Evolutionary conservation across 2,329 filamentous ascomycete species (phyloP), one percentile per base, ranked within the genome.

Genomic region (Pseudogymnoascus pannorum): DNA sequence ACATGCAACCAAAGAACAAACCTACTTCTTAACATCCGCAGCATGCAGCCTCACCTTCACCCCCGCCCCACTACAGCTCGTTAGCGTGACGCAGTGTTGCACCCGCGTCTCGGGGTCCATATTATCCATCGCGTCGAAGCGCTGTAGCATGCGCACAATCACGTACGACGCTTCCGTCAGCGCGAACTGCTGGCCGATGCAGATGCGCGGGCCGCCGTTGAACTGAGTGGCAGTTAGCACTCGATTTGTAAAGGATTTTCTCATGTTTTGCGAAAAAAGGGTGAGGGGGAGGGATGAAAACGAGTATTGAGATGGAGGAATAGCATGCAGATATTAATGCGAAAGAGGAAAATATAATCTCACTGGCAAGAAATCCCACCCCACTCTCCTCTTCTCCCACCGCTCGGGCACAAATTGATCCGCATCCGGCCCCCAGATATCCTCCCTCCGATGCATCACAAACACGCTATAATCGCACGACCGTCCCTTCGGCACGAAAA

Each of bases 111-210:
- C 68, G 33, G 65, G 66, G 22, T 74, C 72, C 59, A 71, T 58
- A 24, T 63, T 66, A 60, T 74, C 72, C 40, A 74, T 70, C 42
- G 60, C 63, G n/a, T 72, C 69, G 60, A 72, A 75, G 31, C 68
- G 66, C 61, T 66, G 66, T 62, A 67, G 57, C 31, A 67, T 60
- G 26, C 66, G 61, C 22, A 66, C 60, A 22, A 64, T 66, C 44
- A 65, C 63, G 62, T 67, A 67, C 40, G 62, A 61, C 58, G 64
- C 59, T 61, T 67, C 66, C 40, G 65, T 62, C 57, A 66, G 62
- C 31, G 64, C 66, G 42, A 66, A 67, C 63, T 67, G 66, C 60
- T 67, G 63, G 4, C 87, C 87, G 63, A 90, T 82, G 22, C 63
- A 64, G 5, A 61, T 57, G 14, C 63, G 33, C 20, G 62, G 36